phyloP scores from a whole-genome alignment of 2,329 filamentous ascomycete species.

The Diaporthe nobilis region DNA sequence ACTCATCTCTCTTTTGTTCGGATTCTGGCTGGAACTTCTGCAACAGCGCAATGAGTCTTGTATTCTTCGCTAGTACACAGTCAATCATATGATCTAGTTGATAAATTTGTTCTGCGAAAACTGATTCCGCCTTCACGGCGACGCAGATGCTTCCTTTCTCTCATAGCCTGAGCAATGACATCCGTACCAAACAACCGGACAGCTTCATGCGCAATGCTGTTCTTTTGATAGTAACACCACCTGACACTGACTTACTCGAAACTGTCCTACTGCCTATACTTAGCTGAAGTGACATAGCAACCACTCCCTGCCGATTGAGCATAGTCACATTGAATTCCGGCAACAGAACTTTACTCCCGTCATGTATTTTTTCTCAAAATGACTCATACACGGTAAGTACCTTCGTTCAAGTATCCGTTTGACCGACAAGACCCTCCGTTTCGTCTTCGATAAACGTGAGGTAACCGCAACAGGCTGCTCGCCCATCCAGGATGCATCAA shows the following conservation, averaged over 20 bases:
- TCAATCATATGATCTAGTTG: not conserved
- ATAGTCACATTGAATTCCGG: not conserved
- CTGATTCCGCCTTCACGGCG: not conserved
- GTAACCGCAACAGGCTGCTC: not conserved
- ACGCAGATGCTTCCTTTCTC: not conserved
- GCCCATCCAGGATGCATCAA: not conserved
- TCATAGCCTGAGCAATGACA: too few relatives aligned
- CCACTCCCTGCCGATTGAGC: too few relatives aligned
- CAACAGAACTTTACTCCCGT: not conserved
- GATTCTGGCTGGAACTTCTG: not conserved
- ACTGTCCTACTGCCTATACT: not conserved
- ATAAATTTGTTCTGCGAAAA: not conserved
- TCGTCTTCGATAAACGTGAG: not conserved
- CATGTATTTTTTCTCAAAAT: not conserved
- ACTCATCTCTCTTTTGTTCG: not conserved
- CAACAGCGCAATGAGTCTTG: not conserved
- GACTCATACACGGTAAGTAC: not conserved
- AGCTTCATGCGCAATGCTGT: not conserved
- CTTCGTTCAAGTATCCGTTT: not conserved
- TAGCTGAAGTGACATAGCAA: not conserved
- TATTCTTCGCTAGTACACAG: too few relatives aligned
- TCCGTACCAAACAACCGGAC: not conserved
- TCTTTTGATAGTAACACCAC: too few relatives aligned
- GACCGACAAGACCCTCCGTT: too few relatives aligned
- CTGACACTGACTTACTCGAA: too few relatives aligned